These are phyloP conservation scores for Ustanciosporium gigantosporum DNA, from an alignment of 1,284 basidiomycete species.

Conservation along the genomic window DNA sequence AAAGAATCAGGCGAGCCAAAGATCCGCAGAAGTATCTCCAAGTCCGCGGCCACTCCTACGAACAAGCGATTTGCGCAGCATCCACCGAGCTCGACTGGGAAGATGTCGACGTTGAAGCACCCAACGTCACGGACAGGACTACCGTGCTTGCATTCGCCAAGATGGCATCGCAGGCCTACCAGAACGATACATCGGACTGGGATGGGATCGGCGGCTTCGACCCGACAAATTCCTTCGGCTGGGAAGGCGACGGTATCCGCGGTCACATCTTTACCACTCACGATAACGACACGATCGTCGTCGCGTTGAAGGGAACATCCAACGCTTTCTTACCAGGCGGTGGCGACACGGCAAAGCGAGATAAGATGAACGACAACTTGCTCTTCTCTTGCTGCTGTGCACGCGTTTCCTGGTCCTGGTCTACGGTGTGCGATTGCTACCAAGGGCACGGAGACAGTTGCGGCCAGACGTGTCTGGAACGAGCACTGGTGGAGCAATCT, in stretches of 20 bases:
- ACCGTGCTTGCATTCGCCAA: slow-evolving; percentile 83
- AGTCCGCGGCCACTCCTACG: slow-evolving; percentile 29
- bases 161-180: slow-evolving; percentile 91
- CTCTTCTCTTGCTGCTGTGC: slow-evolving; percentile 98
- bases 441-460: slow-evolving; percentile 65
- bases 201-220: slow-evolving; percentile 53
- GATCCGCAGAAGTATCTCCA: slow-evolving; percentile 28
- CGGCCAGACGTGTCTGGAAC: slow-evolving; percentile 78
- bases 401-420: slow-evolving; percentile 89
- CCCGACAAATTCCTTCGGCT: slow-evolving; percentile 78
- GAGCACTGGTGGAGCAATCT: slow-evolving; percentile 77
- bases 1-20: slow-evolving; percentile 29
- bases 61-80: slow-evolving; percentile 27
- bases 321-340: slow-evolving; percentile 76
- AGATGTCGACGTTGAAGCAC: slow-evolving; percentile 64
- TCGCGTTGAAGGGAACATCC: slow-evolving; percentile 93
- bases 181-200: slow-evolving; percentile 36
- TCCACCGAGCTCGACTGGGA: slow-evolving; percentile 62
- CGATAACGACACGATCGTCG: slow-evolving; percentile 77
- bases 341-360: slow-evolving; percentile 83
- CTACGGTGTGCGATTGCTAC: slow-evolving; percentile 90
- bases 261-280: slow-evolving; percentile 72
- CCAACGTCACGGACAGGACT: slow-evolving; percentile 74
- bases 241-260: slow-evolving; percentile 86
- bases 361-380: slow-evolving; percentile 94